Base-by-base conservation (phyloP, 2,329 filamentous ascomycete genomes). In the Phialophora macrospora region DNA sequence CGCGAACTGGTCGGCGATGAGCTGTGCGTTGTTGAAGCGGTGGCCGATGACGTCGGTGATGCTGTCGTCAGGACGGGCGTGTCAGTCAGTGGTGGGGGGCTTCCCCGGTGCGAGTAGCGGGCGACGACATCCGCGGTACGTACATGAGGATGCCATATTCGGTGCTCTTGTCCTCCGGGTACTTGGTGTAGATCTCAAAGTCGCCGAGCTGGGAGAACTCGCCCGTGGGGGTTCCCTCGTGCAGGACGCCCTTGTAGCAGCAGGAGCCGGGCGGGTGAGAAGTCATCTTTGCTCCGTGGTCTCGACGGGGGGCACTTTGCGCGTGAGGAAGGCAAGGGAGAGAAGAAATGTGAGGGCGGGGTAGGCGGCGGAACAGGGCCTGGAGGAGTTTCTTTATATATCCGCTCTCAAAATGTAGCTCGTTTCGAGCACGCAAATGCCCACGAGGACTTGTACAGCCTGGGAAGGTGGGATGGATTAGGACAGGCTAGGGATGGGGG, bases 1-100 rank as follows among this genome's bases (percentile, higher is more conserved):
- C 64, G 91, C 91, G 75, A 85, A 90, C 73, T 90, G 86, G 80
- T 93, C 91, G 66, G 90, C 90, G 72, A 92, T 85, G 68, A 90
- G 80, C 77, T 88, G 78, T 73, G 81, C 79, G 77, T 90, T 88
- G 76, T 77, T 77, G 75, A 83, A 85, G 44, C 78, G 75, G 70
- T 86, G 80, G 69, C 87, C 87, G 67, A 87, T 83, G 68, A 87
- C 81, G 71, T 89, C 87, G 66, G 82, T 81, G 61, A 87, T 73
- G 51, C 70, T 72, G 59, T 41, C 32, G 14, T 26, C 30, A 51
- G 22, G 38, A 20, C 7, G 1, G 26, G 32, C 24, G 24, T 32
- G 22, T 52, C n/a, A n/a, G 49, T 34, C 17, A 55, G 52, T 26
- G 22, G 22, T 30, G 11, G 28, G 24, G 12, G n/a, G n/a, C n/a